Conservation (phyloP, 345 rosid species). For the Turnera subulata region DNA sequence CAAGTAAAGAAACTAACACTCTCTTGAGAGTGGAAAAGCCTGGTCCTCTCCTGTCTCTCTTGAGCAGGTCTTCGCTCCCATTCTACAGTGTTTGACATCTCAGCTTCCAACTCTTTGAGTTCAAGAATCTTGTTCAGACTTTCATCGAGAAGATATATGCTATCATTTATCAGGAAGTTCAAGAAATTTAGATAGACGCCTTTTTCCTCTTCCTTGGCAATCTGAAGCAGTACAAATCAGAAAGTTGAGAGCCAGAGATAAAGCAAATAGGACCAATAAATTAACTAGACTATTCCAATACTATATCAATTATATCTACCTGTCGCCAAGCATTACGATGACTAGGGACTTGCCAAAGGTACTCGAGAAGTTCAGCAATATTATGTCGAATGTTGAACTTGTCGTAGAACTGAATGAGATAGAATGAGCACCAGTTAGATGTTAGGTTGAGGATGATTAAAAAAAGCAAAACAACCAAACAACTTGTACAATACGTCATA, state of each 20-base stretch:
- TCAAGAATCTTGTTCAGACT: constrained; percentile 97
- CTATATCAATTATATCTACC: constrained; percentile 38
- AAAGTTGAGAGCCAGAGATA: constrained; percentile 1
- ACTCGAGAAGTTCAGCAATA: constrained; percentile 96
- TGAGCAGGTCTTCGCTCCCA: constrained; percentile 96
- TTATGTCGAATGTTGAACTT: constrained; percentile 97
- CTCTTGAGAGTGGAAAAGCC: constrained; percentile 88
- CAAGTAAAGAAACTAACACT: constrained; percentile 51
- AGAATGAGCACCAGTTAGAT: constrained; percentile 10
- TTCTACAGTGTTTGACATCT: constrained; percentile 83
- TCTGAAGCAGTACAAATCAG: constrained; percentile 45
- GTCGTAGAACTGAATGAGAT: constrained; percentile 80
- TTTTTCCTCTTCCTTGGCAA: constrained; percentile 98
- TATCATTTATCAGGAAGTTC: constrained; percentile 94
- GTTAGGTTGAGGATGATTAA: not conserved
- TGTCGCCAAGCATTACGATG: constrained; percentile 96
- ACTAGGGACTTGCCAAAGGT: constrained; percentile 98
- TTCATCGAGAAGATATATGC: constrained; percentile 97
- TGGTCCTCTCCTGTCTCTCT: constrained; percentile 97
- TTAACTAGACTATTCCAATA: constrained; percentile 5
- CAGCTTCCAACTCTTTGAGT: constrained; percentile 89
- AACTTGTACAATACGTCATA: no score
- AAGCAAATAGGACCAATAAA: constrained; percentile 4
- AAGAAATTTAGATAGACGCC: constrained; percentile 97
- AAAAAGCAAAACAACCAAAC: not conserved